phyloP scores from a whole-genome alignment of 148 eudicot species.

The Limonium bicolor region DNA sequence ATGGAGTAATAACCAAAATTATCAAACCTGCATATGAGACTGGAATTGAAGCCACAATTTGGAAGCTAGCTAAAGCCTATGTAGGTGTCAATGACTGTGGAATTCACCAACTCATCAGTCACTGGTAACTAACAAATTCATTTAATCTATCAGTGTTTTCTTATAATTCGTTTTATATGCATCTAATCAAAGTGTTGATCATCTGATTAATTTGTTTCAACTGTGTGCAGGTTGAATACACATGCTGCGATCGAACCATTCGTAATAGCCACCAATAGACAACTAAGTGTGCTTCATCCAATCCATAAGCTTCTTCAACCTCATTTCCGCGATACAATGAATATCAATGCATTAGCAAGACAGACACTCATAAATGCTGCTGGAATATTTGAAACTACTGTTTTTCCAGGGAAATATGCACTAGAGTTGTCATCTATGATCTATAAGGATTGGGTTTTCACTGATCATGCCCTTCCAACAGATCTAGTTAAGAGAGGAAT shows the following conservation, averaged over 20 bases:
- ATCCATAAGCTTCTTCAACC: slow-evolving; percentile 71
- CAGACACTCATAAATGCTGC: slow-evolving; percentile 58
- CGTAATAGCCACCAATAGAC: slow-evolving; percentile 62
- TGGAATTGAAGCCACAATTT: slow-evolving; percentile 43
- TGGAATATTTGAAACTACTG: slow-evolving; percentile 62
- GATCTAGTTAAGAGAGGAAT: slow-evolving; percentile 89
- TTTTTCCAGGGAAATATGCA: slow-evolving; percentile 41
- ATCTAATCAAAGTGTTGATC: not conserved
- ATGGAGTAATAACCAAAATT: slow-evolving; percentile 39
- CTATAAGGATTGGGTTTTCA: slow-evolving; percentile 56
- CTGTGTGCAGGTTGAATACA: slow-evolving; percentile 39
- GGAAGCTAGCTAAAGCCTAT: slow-evolving; percentile 86
- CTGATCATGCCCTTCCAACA: slow-evolving; percentile 70
- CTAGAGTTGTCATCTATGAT: slow-evolving; percentile 39
- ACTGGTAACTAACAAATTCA: slow-evolving; percentile 39
- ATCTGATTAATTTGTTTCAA: not conserved
- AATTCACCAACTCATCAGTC: slow-evolving; percentile 64
- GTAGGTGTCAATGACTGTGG: slow-evolving; percentile 73
- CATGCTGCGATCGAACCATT: slow-evolving; percentile 75
- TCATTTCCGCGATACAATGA: slow-evolving; percentile 72
- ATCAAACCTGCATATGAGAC: slow-evolving; percentile 46
- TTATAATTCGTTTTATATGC: not conserved
- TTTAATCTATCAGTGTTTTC: not conserved
- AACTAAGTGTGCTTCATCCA: slow-evolving; percentile 74
- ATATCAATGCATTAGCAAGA: slow-evolving; percentile 51